These are phyloP conservation scores for Acer negundo DNA, from an alignment of 345 rosid species.

Conservation along the genomic window DNA sequence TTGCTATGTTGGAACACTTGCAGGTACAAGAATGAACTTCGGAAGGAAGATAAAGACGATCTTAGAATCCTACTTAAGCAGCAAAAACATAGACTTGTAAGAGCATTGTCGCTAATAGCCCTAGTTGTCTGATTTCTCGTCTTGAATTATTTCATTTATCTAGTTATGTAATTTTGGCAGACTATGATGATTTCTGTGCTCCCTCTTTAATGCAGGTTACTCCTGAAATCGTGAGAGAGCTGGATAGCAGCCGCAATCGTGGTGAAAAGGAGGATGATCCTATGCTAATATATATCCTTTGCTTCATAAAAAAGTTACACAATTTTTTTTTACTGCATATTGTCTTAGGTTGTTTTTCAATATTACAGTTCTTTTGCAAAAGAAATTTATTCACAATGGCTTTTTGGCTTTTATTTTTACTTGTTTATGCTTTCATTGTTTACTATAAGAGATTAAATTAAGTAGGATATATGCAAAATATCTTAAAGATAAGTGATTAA, in stretches of 20 bases:
- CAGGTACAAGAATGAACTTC: constrained; percentile 88
- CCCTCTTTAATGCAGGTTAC: constrained; percentile 56
- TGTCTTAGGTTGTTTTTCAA: background rate
- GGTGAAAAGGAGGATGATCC: constrained; percentile 85
- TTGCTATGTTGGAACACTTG: background rate
- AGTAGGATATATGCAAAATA: background rate
- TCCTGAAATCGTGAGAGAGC: constrained; percentile 80
- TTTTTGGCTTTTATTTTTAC: background rate
- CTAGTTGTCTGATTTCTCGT: background rate
- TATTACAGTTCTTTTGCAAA: background rate
- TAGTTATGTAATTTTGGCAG: background rate
- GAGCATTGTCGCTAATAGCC: constrained; percentile 18
- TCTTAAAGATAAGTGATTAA: background rate
- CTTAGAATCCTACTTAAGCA: constrained; percentile 57
- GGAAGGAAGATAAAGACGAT: constrained; percentile 79
- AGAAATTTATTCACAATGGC: background rate
- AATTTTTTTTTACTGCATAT: background rate
- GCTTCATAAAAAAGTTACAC: background rate
- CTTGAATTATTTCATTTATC: background rate
- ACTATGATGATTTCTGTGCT: constrained; percentile 4
- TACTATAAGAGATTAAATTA: background rate
- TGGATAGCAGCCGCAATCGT: constrained; percentile 73
- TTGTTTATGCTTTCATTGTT: background rate
- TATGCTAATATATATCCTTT: constrained; percentile 81
- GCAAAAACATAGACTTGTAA: constrained; percentile 82